These are phyloP conservation scores for Brasenia schreberi DNA, from an alignment of 164 flowering plant genomes.

Conservation along the genomic window DNA sequence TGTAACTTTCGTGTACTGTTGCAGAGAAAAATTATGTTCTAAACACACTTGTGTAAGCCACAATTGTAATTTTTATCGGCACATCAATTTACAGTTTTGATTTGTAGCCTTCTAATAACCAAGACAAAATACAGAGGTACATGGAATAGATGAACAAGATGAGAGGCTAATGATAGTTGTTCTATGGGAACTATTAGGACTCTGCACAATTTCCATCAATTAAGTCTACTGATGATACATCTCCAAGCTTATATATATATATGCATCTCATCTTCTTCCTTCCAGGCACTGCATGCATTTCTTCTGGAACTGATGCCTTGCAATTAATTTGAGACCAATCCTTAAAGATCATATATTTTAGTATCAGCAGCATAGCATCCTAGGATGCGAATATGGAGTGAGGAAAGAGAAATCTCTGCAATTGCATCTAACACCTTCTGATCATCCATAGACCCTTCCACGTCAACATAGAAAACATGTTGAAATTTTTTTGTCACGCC, in stretches of 20 bases:
- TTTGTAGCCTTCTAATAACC: no score
- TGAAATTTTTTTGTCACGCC: conserved; percentile 10
- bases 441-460: conserved; percentile 17
- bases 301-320: not conserved
- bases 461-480: conserved; percentile 13
- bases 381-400: conserved; percentile 12
- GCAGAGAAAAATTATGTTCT: no score
- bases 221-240: no score
- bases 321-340: not conserved
- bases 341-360: conserved; percentile 13
- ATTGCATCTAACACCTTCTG: conserved; percentile 16
- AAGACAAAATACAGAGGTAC: no score
- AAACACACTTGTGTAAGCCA: no score
- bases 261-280: not conserved
- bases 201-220: no score
- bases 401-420: conserved; percentile 10
- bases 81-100: no score
- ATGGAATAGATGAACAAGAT: no score
- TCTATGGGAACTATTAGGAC: no score
- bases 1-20: no score
- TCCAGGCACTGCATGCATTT: not conserved
- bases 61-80: no score
- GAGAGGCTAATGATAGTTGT: no score
- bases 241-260: not conserved
- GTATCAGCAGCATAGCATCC: conserved; percentile 18